phyloP scores from a whole-genome alignment of 345 rosid genomes.

The Lagerstroemia speciosa region DNA sequence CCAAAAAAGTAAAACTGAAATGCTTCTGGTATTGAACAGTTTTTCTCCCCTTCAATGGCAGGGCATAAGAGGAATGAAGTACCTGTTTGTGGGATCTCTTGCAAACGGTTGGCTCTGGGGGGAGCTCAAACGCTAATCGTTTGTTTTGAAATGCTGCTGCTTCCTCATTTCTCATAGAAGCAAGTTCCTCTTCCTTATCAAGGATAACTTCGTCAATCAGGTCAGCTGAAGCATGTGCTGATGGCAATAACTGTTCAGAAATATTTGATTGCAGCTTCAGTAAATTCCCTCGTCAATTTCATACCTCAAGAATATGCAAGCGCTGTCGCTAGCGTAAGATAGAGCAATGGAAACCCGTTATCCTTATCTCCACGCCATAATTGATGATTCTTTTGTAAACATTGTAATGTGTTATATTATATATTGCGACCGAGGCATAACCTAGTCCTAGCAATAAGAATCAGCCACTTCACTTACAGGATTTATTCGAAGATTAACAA shows the following conservation, averaged over 20 bases:
- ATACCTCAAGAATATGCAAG: not conserved
- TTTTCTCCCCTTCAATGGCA: not conserved
- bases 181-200: constrained; percentile 29
- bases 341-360: no score
- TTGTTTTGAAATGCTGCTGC: constrained; percentile 7
- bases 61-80: not conserved
- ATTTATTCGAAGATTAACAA: not conserved
- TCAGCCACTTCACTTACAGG: not conserved
- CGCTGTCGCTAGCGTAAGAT: not conserved
- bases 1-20: not conserved
- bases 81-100: constrained; percentile 36
- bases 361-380: no score
- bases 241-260: constrained; percentile 32
- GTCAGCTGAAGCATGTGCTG: constrained; percentile 66
- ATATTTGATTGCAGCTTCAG: constrained; percentile 25
- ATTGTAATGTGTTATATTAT: not conserved
- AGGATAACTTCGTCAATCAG: constrained; percentile 41
- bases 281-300: not conserved
- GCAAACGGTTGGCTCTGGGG: constrained; percentile 38
- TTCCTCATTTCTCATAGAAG: constrained; percentile 14
- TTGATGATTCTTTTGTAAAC: not conserved
- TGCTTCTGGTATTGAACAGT: not conserved
- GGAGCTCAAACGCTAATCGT: constrained; percentile 33
- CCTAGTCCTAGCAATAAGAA: not conserved
- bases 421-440: not conserved